phyloP scores from a whole-genome alignment of 1,284 basidiomycete species.

The Malassezia sp. region DNA sequence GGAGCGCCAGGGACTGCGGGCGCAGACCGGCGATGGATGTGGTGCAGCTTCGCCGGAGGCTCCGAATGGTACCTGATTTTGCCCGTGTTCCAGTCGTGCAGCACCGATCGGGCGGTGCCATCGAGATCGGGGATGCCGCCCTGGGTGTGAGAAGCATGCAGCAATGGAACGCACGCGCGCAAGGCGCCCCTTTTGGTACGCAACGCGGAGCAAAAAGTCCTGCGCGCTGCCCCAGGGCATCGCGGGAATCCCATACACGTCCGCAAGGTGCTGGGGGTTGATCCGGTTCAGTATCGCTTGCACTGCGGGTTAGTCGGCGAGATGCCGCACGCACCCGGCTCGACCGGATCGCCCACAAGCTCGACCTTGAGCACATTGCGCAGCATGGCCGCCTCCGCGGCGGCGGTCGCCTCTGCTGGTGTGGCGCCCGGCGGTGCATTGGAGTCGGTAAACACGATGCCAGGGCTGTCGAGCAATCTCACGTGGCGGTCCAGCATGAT shows the following conservation, averaged over 20 bases:
- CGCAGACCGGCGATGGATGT: constrained; percentile 50
- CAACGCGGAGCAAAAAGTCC: constrained; percentile 83
- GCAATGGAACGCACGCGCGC: too few species aligned
- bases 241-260: constrained; percentile 31
- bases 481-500: constrained; percentile 85
- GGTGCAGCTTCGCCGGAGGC: constrained; percentile 61
- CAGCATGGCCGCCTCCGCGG: constrained; percentile 47
- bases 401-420: constrained; percentile 12
- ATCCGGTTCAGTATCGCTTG: constrained; percentile 39
- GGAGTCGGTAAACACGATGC: constrained; percentile 57
- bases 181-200: constrained; percentile 61
- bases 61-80: constrained; percentile 79
- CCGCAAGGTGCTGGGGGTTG: constrained; percentile 20
- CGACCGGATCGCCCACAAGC: constrained; percentile 74
- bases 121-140: constrained; percentile 84
- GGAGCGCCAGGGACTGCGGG: not conserved
- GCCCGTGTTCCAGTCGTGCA: constrained; percentile 91
- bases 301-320: too few species aligned
- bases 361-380: constrained; percentile 87
- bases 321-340: too few species aligned
- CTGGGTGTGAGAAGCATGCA: too few species aligned
- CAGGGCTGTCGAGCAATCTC: constrained; percentile 85
- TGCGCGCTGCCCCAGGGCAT: constrained; percentile 53
- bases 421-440: constrained; percentile 13
- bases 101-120: constrained; percentile 67